Conservation (phyloP, 495 filamentous ascomycete species). For the Aspergillus olivimuriae region DNA sequence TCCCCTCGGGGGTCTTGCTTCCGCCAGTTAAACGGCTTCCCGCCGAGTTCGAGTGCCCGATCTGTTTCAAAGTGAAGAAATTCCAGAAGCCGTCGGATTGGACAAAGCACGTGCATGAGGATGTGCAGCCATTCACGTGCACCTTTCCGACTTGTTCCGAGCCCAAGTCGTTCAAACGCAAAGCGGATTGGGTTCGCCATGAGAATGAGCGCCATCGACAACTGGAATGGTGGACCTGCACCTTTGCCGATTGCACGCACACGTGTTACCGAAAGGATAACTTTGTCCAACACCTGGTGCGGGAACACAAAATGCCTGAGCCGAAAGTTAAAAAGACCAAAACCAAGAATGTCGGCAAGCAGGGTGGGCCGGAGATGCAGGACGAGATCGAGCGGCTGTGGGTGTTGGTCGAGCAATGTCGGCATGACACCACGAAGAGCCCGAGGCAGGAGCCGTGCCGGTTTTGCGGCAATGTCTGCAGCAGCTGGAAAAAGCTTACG, state of each 20-base stretch:
- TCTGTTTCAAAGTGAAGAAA: slow-evolving; percentile 86
- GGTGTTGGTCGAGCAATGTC: slow-evolving; percentile 75
- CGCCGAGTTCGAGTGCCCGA: slow-evolving; percentile 85
- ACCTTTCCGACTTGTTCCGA: slow-evolving; percentile 81
- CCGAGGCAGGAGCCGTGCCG: slow-evolving; percentile 80
- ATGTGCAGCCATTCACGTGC: slow-evolving; percentile 92
- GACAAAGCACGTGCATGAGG: slow-evolving; percentile 97
- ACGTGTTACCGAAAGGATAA: slow-evolving; percentile 90
- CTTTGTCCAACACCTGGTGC: slow-evolving; percentile 89
- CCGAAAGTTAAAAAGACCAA: slow-evolving; percentile 52
- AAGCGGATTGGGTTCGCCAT: slow-evolving; percentile 95
- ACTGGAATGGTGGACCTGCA: slow-evolving; percentile 88
- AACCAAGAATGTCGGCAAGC: slow-evolving; percentile 21
- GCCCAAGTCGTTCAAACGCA: slow-evolving; percentile 92
- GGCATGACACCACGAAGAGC: slow-evolving; percentile 55
- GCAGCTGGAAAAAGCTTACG: slow-evolving; percentile 89
- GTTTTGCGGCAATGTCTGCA: slow-evolving; percentile 80
- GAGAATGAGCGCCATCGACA: slow-evolving; percentile 92
- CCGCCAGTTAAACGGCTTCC: slow-evolving; percentile 76
- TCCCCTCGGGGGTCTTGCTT: slow-evolving; percentile 74
- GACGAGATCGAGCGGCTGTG: slow-evolving; percentile 53
- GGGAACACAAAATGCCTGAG: slow-evolving; percentile 85
- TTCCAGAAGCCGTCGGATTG: slow-evolving; percentile 95
- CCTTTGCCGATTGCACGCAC: slow-evolving; percentile 73
- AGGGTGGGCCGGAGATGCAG: slow-evolving; percentile 25